A percentile compares a stretch with the other conserved stretches of the same genome.
Conservation (phyloP, 768 basidiomycete genomes). For the Pleurotus pulmonarius region DNA sequence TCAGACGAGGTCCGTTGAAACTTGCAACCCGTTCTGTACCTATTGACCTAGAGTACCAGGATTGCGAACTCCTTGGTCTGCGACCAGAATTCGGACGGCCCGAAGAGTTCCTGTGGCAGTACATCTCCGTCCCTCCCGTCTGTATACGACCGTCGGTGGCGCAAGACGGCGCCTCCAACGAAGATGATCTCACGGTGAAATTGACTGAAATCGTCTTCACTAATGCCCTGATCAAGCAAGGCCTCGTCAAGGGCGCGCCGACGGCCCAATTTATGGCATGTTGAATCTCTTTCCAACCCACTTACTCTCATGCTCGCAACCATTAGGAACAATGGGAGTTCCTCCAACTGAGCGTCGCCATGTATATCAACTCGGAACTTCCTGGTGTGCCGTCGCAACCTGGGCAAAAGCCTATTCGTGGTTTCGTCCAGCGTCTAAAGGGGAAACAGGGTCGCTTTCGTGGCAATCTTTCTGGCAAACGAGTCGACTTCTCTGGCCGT, state of each 20-base stretch:
- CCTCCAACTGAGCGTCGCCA: conserved; percentile 88
- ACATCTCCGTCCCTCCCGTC: conserved; percentile 95
- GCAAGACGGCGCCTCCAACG: conserved; percentile 97
- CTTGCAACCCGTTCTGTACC: background rate
- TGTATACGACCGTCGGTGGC: conserved; percentile 97
- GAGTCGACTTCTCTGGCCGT: conserved; percentile 97
- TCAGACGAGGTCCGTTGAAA: conserved; percentile 73
- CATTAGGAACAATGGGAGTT: conserved; percentile 97
- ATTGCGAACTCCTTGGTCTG: conserved; percentile 91
- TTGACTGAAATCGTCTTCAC: conserved; percentile 95
- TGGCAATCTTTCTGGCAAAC: conserved; percentile 97
- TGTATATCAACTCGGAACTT: conserved; percentile 97
- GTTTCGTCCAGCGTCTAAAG: conserved; percentile 96
- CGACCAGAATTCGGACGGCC: conserved; percentile 87
- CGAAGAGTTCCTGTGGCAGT: conserved; percentile 99
- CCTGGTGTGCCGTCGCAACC: conserved; percentile 88
- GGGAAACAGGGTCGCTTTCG: conserved; percentile 99
- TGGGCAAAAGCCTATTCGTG: conserved; percentile 92
- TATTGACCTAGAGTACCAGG: conserved; percentile 39
- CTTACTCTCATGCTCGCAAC: background rate
- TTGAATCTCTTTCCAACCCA: background rate
- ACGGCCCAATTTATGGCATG: conserved; percentile 86
- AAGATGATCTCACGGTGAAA: conserved; percentile 97
- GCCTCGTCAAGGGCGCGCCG: conserved; percentile 81
- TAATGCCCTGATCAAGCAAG: conserved; percentile 89